phyloP scores from a whole-genome alignment of 495 filamentous ascomycete genomes.

The Penicillium pulvis region DNA sequence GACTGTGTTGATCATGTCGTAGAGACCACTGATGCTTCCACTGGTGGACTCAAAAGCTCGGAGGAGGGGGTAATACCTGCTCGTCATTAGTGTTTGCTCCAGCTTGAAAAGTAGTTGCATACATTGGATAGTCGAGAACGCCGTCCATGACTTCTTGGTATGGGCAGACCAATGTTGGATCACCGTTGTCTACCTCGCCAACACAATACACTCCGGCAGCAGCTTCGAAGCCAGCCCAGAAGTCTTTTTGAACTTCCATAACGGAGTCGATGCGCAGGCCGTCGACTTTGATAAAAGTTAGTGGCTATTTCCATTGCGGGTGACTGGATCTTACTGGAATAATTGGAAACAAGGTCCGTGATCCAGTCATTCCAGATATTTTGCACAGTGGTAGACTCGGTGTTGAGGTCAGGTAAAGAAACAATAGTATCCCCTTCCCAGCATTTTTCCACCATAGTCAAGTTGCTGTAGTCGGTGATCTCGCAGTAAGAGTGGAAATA shows the following conservation, averaged over 20 bases:
- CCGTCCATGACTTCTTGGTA: constrained; percentile 65
- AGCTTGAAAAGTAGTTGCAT: constrained; percentile 1
- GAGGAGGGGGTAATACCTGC: constrained; percentile 58
- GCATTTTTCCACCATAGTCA: constrained; percentile 52
- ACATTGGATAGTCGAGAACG: constrained; percentile 66
- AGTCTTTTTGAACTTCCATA: constrained; percentile 69
- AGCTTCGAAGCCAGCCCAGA: constrained; percentile 64
- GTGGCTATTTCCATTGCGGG: not conserved
- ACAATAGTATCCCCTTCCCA: constrained; percentile 67
- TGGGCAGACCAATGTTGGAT: constrained; percentile 59
- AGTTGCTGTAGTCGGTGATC: constrained; percentile 64
- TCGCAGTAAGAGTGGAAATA: constrained; percentile 71
- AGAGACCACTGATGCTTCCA: constrained; percentile 60
- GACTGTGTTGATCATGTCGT: constrained; percentile 59
- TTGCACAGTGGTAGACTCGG: constrained; percentile 57
- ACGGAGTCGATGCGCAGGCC: constrained; percentile 78
- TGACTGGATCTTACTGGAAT: constrained; percentile 48
- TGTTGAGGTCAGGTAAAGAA: constrained; percentile 70
- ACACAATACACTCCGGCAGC: constrained; percentile 72
- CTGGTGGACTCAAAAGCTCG: constrained; percentile 61
- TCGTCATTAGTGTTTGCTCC: not conserved
- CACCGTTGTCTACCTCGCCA: constrained; percentile 69
- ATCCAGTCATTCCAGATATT: constrained; percentile 69
- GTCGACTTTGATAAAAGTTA: constrained; percentile 52
- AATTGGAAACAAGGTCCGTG: constrained; percentile 60